These are phyloP conservation scores for Cercophora samala DNA, from an alignment of 495 filamentous ascomycete species.

Conservation along the genomic window DNA sequence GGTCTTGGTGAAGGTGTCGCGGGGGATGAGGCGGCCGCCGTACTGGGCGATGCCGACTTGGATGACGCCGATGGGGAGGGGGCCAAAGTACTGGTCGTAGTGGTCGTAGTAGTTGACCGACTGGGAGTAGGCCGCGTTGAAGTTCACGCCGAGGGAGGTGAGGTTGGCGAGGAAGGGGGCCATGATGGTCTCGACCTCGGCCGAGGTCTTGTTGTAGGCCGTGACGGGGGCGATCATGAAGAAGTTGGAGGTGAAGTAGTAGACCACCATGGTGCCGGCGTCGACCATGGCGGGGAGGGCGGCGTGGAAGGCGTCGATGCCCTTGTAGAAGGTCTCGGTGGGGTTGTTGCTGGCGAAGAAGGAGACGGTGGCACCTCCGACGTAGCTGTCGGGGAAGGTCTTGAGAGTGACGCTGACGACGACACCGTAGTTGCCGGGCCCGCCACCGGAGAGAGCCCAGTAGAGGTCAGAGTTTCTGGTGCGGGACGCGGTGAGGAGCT, in stretches of 20 bases:
- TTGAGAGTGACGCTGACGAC: constrained; percentile 44
- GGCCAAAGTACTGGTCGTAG: constrained; percentile 44
- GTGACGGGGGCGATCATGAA: constrained; percentile 47
- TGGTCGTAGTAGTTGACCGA: constrained; percentile 46
- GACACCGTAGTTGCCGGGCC: constrained; percentile 50
- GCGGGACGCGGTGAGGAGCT: constrained; percentile 46
- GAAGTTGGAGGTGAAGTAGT: constrained; percentile 46
- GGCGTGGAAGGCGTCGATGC: constrained; percentile 31
- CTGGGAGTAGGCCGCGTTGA: constrained; percentile 25
- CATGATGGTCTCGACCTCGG: constrained; percentile 35
- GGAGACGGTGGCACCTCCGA: constrained; percentile 34
- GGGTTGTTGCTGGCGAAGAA: constrained; percentile 33
- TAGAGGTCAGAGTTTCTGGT: constrained; percentile 53
- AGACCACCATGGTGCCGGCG: constrained; percentile 39
- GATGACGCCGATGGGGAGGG: constrained; percentile 41
- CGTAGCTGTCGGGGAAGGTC: constrained; percentile 36
- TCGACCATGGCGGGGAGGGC: constrained; percentile 26
- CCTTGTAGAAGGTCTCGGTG: constrained; percentile 43
- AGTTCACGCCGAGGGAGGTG: constrained; percentile 31
- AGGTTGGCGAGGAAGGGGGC: constrained; percentile 35
- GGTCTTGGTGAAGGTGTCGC: constrained; percentile 41
- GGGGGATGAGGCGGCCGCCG: constrained; percentile 60
- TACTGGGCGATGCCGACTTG: constrained; percentile 50
- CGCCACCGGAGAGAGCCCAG: constrained; percentile 60
- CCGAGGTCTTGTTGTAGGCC: constrained; percentile 35